Evolutionary conservation across 2,329 filamentous ascomycete genomes (phyloP), one percentile per base, ranked within the genome.

Genomic region (Neofusicoccum sp.): DNA sequence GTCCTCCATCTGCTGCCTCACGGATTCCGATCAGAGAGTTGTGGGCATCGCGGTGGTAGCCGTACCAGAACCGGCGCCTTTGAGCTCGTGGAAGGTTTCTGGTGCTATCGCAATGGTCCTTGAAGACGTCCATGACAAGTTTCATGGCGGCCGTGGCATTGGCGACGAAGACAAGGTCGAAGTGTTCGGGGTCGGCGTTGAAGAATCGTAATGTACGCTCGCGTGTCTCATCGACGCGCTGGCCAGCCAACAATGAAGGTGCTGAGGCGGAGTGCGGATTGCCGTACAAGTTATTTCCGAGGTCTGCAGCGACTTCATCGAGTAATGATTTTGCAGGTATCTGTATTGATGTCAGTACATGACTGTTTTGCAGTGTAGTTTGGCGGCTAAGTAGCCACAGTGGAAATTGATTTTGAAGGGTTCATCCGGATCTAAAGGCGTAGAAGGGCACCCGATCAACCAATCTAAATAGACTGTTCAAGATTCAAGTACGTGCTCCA

Each of bases 131-230:
- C 59, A 86, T 84, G 2, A 96, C 90, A 8, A 97, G 79, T 76
- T 97, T 98, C 70, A 97, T 89, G 6, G 88, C 93, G 2, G 93
- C 93, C 0, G 94, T 97, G 22, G 94, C 91, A 75, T 98, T 98
- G 41, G 92, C 88, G 28, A 96, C 92, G 73, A 98, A 98, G 1
- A 97, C 86, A 2, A 98, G 77, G 70, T 97, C 93, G 69, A 95
- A 98, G 1, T 91, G 82, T 7, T 87, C 83, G 2, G 93, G 91
- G 66, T 93, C 87, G 1, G 93, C 93, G 45, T 89, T 88, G 77
- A 97, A 93, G 70, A 96, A 92, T 2, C 81, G 81, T 33, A 98
- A 79, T 2, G 88, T 87, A 2, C 85, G 86, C 67, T 91, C 88
- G 65, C 75, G 61, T 63, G 73, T 71, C 6, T 87, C 78, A 29